phyloP scores from a whole-genome alignment of 179 eudicot species.

The Gypsophila paniculata region DNA sequence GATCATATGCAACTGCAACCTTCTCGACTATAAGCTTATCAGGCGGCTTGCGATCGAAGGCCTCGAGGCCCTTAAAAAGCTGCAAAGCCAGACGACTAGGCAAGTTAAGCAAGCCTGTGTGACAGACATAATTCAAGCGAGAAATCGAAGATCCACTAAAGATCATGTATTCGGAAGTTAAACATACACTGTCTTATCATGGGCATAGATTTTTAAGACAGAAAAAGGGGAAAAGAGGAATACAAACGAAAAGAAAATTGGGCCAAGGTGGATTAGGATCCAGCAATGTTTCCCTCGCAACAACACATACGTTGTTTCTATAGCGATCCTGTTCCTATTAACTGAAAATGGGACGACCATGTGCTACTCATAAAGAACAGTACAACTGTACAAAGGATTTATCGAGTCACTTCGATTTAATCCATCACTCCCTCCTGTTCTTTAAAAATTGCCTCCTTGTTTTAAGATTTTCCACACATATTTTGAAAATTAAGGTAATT shows the following conservation, averaged over 20 bases:
- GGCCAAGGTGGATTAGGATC: background rate
- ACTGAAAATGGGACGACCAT: background rate
- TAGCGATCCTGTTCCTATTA: background rate
- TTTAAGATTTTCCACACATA: too few species aligned
- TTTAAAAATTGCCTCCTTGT: too few species aligned
- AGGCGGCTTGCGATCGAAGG: constrained; percentile 63
- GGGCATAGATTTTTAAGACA: background rate
- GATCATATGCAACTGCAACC: constrained; percentile 74
- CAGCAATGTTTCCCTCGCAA: background rate
- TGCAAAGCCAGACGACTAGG: constrained; percentile 10
- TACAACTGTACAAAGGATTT: background rate
- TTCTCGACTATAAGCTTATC: constrained; percentile 65
- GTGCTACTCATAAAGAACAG: background rate
- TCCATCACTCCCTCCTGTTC: background rate
- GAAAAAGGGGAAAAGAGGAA: too few species aligned
- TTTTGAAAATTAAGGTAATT: too few species aligned
- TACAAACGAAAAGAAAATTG: too few species aligned
- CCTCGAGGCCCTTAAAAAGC: constrained; percentile 75
- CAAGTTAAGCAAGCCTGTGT: constrained; percentile 5
- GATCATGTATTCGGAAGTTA: background rate
- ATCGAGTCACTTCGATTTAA: background rate
- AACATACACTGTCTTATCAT: too few species aligned
- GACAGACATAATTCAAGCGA: background rate
- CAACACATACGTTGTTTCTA: background rate
- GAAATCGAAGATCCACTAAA: constrained; percentile 5